Conservation (phyloP, 2,329 filamentous ascomycete species). For the Colletotrichum sp. region DNA sequence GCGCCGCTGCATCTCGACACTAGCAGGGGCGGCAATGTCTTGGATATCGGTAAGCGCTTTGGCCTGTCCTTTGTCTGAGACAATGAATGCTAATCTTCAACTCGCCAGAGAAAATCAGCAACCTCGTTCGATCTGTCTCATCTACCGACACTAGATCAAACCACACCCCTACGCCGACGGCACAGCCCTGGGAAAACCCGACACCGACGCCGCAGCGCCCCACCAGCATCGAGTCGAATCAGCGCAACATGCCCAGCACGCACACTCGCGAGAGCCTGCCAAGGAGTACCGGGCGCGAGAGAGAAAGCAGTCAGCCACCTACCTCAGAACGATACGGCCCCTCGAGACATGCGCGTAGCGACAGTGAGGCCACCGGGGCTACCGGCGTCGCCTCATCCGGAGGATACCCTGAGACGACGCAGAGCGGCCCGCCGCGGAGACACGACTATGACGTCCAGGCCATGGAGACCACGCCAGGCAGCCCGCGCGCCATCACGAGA, state of each 20-base stretch:
- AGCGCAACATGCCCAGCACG: constrained; percentile 35
- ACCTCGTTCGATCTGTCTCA: constrained; percentile 84
- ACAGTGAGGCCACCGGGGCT: constrained; percentile 77
- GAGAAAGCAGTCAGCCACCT: constrained; percentile 55
- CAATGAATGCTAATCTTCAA: constrained; percentile 24
- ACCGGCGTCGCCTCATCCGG: constrained; percentile 77
- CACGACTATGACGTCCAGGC: constrained; percentile 97
- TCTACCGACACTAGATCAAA: constrained; percentile 65
- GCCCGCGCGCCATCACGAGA: constrained; percentile 72
- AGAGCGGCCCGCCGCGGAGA: constrained; percentile 72
- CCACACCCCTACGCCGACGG: constrained; percentile 61
- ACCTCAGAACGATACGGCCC: constrained; percentile 49
- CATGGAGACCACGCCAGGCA: constrained; percentile 86
- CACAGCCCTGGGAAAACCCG: constrained; percentile 71
- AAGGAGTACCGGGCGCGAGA: constrained; percentile 39
- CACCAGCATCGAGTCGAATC: constrained; percentile 51
- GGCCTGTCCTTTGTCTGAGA: neutral
- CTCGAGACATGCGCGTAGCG: constrained; percentile 71
- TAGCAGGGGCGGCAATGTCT: constrained; percentile 88
- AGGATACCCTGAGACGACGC: constrained; percentile 79
- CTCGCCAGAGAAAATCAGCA: constrained; percentile 85
- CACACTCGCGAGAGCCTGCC: constrained; percentile 41
- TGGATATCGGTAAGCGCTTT: constrained; percentile 76
- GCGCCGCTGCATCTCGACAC: constrained; percentile 91
- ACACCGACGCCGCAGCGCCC: constrained; percentile 56